Base-by-base conservation (phyloP, 2,329 filamentous ascomycete species). In the Colletotrichum sojae region DNA sequence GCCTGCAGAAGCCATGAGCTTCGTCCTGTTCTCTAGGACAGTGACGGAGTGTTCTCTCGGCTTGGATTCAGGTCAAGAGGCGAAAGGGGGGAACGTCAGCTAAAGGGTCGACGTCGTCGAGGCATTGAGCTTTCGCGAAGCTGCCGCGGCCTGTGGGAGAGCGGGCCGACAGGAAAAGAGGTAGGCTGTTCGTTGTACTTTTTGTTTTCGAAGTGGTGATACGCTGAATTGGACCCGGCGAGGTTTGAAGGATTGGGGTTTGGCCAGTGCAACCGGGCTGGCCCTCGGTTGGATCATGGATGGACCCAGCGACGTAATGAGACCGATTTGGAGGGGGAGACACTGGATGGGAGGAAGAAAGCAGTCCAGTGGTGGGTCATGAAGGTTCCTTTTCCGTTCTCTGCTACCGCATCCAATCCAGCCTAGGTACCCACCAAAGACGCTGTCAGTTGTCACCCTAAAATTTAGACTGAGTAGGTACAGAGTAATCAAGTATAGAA, bases 241-340 rank as follows among this genome's bases (percentile, higher is more conserved):
- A 51, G 22, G 18, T 43, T 40, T 54, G 27, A 18, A 54, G 54
- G 46, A 54, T 59, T 59, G 54, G 51, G 54, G 58, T 65, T 36
- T 52, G 61, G 48, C 65, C 53, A 68, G 49, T 60, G 65, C 53
- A 48, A 36, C 45, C 52, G 25, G 36, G 54, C 48, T 54, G 43
- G 54, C 53, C 53, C 61, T 68, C 48, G 60, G 61, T 59, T 59
- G 65, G 53, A 68, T 65, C 65, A 59, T 54, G 54, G 65, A 68
- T 68, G 61, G 65, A 55, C 61, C 65, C 48, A 36, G 61, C 65
- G 65, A 68, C 65, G 65, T 68, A 68, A 59, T 68, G 16, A 65
- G 65, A 53, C 60, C n/a, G 61, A 45, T 45, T 49, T 56, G 53
- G 53, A 67, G 63, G 63, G 60, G 65, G 58, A 53, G 58, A 43